These are phyloP conservation scores for Cichorium intybus DNA, from an alignment of 140 eudicot genomes.

Conservation along the genomic window DNA sequence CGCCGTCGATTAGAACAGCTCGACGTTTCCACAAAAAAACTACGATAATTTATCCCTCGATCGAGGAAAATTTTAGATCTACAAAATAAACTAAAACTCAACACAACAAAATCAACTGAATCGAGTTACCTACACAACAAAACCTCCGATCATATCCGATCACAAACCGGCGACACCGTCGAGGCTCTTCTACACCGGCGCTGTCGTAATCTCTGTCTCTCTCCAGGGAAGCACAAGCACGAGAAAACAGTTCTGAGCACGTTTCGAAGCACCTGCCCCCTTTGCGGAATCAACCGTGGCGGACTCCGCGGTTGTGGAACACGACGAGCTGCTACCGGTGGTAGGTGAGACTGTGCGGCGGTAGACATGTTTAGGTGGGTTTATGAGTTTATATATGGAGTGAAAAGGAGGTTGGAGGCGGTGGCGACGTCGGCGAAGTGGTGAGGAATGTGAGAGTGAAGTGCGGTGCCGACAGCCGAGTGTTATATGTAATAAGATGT, in stretches of 20 bases:
- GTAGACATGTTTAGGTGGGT: conserved; percentile 19
- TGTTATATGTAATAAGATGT: neutral
- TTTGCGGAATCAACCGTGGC: conserved; percentile 32
- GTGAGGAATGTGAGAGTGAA: conserved; percentile 5
- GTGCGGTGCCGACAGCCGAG: too few relatives aligned
- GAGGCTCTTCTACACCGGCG: conserved; percentile 15
- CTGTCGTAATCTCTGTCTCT: conserved; percentile 13
- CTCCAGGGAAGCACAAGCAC: conserved; percentile 8
- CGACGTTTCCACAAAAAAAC: too few relatives aligned
- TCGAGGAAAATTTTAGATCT: neutral
- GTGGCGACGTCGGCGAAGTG: conserved; percentile 2
- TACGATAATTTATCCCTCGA: neutral
- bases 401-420: conserved; percentile 10
- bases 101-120: conserved; percentile 22
- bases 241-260: conserved; percentile 18
- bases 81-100: neutral
- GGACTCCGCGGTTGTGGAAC: conserved; percentile 14
- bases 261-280: conserved; percentile 30
- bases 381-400: conserved; percentile 4
- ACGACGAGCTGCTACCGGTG: neutral
- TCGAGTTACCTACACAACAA: neutral
- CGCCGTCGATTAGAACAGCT: too few relatives aligned
- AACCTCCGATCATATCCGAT: neutral
- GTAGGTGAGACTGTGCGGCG: conserved; percentile 1
- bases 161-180: conserved; percentile 23